Evolutionary conservation across 2,329 filamentous ascomycete species (phyloP).

Genomic region (Stemphylium lycopersici): DNA sequence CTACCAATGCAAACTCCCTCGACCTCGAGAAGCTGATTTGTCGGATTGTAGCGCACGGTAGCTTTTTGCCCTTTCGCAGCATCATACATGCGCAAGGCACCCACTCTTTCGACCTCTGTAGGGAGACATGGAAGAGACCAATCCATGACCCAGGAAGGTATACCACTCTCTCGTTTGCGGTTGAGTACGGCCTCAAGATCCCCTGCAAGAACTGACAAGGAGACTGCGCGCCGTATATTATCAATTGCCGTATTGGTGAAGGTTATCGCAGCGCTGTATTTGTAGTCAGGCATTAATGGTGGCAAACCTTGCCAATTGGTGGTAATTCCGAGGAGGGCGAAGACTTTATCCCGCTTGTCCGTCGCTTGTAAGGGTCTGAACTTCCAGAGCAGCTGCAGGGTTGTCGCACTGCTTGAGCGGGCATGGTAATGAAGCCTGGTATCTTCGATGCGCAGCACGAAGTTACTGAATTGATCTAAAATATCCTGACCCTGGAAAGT

Average conservation of each 20-base stretch:
- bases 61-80: slow-evolving; percentile 11
- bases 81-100: slow-evolving; percentile 20
- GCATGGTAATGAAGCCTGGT: slow-evolving; percentile 11
- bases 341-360: slow-evolving; percentile 29
- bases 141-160: slow-evolving; percentile 30
- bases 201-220: slow-evolving; percentile 20
- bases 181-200: slow-evolving; percentile 22
- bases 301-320: slow-evolving; percentile 20
- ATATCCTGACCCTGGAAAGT: slow-evolving; percentile 13
- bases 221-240: slow-evolving; percentile 15
- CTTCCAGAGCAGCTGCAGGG: slow-evolving; percentile 24
- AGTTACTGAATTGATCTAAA: slow-evolving; percentile 20
- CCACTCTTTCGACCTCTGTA: slow-evolving; percentile 21
- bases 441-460: slow-evolving; percentile 23
- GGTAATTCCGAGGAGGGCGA: slow-evolving; percentile 23
- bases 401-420: slow-evolving; percentile 5
- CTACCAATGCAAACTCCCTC: slow-evolving; percentile 16
- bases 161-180: slow-evolving; percentile 18
- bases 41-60: background rate
- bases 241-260: slow-evolving; percentile 13
- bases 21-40: slow-evolving; percentile 13
- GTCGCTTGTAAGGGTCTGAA: slow-evolving; percentile 26
- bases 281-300: slow-evolving; percentile 20
- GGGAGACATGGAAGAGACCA: slow-evolving; percentile 27
- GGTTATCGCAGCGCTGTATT: background rate